phyloP scores from a whole-genome alignment of 2,329 filamentous ascomycete species.

The Xylaria sp. region DNA sequence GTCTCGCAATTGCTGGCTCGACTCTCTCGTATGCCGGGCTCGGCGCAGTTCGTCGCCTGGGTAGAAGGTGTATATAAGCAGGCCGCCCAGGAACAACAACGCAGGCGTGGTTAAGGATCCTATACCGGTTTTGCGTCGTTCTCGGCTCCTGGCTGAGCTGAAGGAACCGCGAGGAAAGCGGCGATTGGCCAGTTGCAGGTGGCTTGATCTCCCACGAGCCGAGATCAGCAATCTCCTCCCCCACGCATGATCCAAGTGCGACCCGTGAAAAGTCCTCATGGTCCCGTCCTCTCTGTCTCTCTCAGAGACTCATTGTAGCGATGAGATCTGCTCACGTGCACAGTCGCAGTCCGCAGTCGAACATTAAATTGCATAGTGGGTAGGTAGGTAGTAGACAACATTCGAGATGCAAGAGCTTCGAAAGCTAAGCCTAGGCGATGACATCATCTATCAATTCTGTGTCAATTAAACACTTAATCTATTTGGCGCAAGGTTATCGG shows the following conservation, averaged over 20 bases:
- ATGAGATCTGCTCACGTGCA: background rate
- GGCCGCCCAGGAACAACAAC: constrained; percentile 49
- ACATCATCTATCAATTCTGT: constrained; percentile 3
- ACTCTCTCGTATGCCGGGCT: constrained; percentile 37
- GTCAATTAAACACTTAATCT: background rate
- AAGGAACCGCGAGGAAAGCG: constrained; percentile 46
- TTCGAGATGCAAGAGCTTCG: constrained; percentile 2
- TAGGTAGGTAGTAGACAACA: constrained; percentile 14
- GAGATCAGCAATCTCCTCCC: constrained; percentile 31
- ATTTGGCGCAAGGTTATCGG: background rate
- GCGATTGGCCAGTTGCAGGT: constrained; percentile 31
- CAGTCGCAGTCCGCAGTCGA: background rate
- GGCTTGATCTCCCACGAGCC: constrained; percentile 22
- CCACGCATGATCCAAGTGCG: constrained; percentile 31
- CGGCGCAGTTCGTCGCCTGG: constrained; percentile 52
- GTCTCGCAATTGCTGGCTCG: constrained; percentile 32
- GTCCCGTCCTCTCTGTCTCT: constrained; percentile 19
- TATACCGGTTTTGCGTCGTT: constrained; percentile 44
- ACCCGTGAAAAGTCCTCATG: constrained; percentile 34
- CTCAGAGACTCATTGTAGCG: constrained; percentile 29
- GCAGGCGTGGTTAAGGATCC: constrained; percentile 46
- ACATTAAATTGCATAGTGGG: constrained; percentile 5
- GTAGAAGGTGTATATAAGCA: constrained; percentile 55
- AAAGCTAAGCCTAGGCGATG: background rate
- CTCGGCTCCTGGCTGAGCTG: constrained; percentile 38